Evolutionary conservation across 108 stramenopile species (phyloP).

Genomic region (Skeletonema menzelii): DNA sequence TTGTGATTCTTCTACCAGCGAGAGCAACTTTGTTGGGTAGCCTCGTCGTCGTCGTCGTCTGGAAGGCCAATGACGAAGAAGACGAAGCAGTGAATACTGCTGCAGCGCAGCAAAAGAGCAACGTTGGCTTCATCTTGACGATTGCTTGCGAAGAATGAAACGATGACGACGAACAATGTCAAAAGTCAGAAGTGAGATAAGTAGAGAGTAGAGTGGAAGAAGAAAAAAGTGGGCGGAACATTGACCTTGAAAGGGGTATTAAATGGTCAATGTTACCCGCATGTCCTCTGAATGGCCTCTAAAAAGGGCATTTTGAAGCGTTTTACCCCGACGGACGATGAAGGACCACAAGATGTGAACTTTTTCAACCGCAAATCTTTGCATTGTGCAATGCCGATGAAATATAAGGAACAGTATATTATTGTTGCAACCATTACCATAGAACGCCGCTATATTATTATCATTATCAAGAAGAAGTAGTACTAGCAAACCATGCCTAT

Average conservation of each 20-base stretch:
- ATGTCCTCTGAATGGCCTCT: too few species aligned
- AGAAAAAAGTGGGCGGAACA: too few species aligned
- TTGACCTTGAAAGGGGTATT: too few species aligned
- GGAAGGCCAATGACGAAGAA: neutral
- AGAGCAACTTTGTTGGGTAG: neutral
- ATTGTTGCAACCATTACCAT: neutral
- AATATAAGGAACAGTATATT: neutral
- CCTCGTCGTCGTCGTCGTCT: neutral
- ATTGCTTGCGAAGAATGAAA: too few species aligned
- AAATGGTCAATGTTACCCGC: too few species aligned
- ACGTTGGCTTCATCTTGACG: neutral
- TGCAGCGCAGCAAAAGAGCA: neutral
- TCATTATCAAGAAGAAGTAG: neutral
- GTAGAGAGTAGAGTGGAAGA: neutral
- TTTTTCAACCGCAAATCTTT: neutral
- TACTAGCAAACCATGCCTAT: slow-evolving; percentile 62
- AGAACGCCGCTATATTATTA: neutral
- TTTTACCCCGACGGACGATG: too few species aligned
- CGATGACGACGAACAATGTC: too few species aligned
- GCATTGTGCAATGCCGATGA: neutral
- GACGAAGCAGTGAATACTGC: neutral
- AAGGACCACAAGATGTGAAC: neutral
- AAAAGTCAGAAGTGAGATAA: neutral
- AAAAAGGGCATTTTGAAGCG: too few species aligned
- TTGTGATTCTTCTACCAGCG: neutral